Percentiles rank a stretch among this genome's conserved stretches.
These are phyloP conservation scores for Suillus subaureus DNA, from an alignment of 768 basidiomycete species.

Conservation along the genomic window DNA sequence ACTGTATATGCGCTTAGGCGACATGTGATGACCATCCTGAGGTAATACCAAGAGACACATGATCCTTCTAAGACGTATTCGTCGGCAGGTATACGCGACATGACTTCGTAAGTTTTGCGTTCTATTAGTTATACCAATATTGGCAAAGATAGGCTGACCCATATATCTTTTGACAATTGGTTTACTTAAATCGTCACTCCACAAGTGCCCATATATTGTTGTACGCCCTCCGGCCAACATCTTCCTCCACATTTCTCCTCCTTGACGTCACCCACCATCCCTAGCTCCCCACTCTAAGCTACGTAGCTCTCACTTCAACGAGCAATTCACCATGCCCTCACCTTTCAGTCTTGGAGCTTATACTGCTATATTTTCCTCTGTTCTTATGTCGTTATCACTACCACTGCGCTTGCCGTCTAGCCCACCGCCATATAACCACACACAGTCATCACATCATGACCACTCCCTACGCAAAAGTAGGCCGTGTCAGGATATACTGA, in stretches of 20 bases:
- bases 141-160: not conserved
- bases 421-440: constrained; percentile 10
- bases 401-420: not conserved
- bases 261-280: not conserved
- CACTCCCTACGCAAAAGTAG: not conserved
- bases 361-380: not conserved
- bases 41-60: not conserved
- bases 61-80: not conserved
- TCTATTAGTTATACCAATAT: not conserved
- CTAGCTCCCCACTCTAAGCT: not conserved
- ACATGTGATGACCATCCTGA: not conserved
- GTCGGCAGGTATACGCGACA: not conserved
- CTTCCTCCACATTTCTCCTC: not conserved
- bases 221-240: not conserved
- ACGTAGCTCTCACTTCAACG: too few species aligned
- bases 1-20: not conserved
- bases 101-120: not conserved
- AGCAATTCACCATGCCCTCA: not conserved
- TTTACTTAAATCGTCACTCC: too few species aligned
- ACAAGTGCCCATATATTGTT: not conserved
- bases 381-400: not conserved
- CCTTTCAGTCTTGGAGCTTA: not conserved
- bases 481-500: constrained; percentile 1
- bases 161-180: not conserved
- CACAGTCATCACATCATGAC: not conserved